Base-by-base conservation (phyloP, 1,139 yeast genomes). In the Taiozyma sp. region DNA sequence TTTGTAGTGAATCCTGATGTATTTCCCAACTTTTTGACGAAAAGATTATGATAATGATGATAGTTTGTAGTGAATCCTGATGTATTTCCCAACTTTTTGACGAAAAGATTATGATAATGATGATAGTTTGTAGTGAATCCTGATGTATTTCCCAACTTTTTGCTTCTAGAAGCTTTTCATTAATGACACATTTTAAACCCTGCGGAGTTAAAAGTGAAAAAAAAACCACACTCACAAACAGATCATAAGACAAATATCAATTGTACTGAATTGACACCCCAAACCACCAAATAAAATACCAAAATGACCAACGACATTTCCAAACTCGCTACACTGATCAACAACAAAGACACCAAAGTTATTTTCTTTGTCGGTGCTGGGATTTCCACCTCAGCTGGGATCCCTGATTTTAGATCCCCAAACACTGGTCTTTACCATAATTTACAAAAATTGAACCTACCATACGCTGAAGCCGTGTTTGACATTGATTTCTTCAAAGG, bases 381-480 rank as follows among this genome's bases (percentile, higher is more conserved):
- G 1, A 83, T 90, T 45, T 89, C 97, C 6, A 92, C 98, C 0
- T 75, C 87, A 2, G 92, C 96, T 36, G 98, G 98, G 1, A 92
- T 92, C 46, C 99, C 98, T 0, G 98, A 93, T 65, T 93, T 93
- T 65, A 75, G 98, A 58, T 84, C 96, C 22, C 97, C 98, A 0
- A 79, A 83, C 47, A 92, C 98, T 0, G 99, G 99, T 0, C 75
- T 92, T 9, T 92, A 92, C 63, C 81, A 92, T 56, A 92, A 93
- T 65, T 72, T 93, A 51, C 80, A 87, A 44, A 77, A 81, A 56
- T 72, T 92, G 41, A 76, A 88, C 44, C 72, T 92, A 46, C 98
- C 98, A 6, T 91, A 81, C 64, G 95, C 98, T 0, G 99, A 92
- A 66, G 97, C 97, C 0, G 97, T 93, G 1, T 93, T 92, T 67